Evolutionary conservation across 2,329 filamentous ascomycete species (phyloP).

Genomic region (Aspergillus fischeri): DNA sequence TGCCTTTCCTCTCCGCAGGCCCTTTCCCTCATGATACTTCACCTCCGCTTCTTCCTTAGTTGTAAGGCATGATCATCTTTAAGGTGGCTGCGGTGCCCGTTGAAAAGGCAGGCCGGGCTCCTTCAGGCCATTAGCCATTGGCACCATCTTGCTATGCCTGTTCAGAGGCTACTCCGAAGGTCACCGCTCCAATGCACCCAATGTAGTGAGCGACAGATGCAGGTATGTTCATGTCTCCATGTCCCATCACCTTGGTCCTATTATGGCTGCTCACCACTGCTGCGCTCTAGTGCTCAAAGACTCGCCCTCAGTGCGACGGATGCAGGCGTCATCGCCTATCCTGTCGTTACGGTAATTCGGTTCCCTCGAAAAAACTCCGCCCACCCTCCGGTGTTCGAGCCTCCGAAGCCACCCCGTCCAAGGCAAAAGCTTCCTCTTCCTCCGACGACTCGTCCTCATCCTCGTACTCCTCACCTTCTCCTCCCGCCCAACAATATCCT

Average conservation of each 20-base stretch:
- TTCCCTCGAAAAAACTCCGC: neutral
- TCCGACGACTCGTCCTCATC: neutral
- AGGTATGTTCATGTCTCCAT: neutral
- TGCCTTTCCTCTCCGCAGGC: neutral
- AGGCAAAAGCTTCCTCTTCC: neutral
- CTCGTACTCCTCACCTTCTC: neutral
- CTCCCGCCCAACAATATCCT: neutral
- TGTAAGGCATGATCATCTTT: neutral
- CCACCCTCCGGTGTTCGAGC: neutral
- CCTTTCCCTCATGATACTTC: neutral
- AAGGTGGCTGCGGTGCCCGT: neutral
- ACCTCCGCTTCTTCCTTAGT: neutral
- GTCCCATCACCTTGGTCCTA: too few relatives aligned
- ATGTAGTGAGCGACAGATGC: neutral
- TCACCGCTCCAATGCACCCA: neutral
- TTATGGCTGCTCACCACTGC: neutral
- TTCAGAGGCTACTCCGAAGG: neutral
- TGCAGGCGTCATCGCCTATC: neutral
- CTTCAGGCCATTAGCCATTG: neutral
- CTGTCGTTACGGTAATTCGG: neutral
- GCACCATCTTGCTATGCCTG: neutral
- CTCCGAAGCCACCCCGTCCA: neutral
- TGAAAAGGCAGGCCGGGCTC: neutral
- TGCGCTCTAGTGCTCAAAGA: neutral
- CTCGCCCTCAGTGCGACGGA: neutral